A percentile compares a stretch with the other conserved stretches of the same genome.
phyloP scores from a whole-genome alignment of 768 basidiomycete species.

The Termitomyces sp. region DNA sequence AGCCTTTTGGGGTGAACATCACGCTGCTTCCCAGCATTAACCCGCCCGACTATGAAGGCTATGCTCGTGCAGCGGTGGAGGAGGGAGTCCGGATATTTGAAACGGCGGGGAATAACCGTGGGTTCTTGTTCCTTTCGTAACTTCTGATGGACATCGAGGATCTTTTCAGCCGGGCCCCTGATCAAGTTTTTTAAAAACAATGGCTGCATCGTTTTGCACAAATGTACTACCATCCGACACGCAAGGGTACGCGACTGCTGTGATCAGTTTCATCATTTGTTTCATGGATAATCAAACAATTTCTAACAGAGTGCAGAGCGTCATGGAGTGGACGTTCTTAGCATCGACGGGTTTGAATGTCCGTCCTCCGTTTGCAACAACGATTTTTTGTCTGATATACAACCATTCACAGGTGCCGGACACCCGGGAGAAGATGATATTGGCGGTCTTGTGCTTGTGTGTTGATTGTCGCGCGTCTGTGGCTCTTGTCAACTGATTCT shows the following conservation, averaged over 20 bases:
- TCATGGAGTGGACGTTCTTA: constrained; percentile 80
- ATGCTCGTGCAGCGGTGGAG: constrained; percentile 74
- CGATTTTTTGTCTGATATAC: background rate
- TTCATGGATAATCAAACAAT: background rate
- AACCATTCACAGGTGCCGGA: constrained; percentile 61
- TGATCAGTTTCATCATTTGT: background rate
- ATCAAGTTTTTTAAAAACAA: constrained; percentile 81
- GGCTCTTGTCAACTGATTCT: background rate
- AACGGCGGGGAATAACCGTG: constrained; percentile 90
- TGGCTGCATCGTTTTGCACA: constrained; percentile 79
- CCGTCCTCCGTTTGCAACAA: background rate
- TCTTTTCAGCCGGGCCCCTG: constrained; percentile 56
- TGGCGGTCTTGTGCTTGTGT: constrained; percentile 76
- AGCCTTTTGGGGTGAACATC: constrained; percentile 83
- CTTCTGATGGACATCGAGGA: background rate
- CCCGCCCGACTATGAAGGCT: constrained; percentile 87
- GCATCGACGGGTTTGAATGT: constrained; percentile 94
- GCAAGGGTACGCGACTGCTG: constrained; percentile 50
- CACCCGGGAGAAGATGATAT: constrained; percentile 96
- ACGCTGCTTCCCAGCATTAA: constrained; percentile 86
- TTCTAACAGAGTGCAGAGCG: constrained; percentile 46
- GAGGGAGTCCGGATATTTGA: constrained; percentile 89
- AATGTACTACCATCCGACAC: constrained; percentile 83
- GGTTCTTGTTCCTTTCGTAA: constrained; percentile 18
- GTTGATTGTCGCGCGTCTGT: background rate